Evolutionary conservation across 169 alveolate genomes (phyloP).

Genomic region (Besnoitia besnoiti): DNA sequence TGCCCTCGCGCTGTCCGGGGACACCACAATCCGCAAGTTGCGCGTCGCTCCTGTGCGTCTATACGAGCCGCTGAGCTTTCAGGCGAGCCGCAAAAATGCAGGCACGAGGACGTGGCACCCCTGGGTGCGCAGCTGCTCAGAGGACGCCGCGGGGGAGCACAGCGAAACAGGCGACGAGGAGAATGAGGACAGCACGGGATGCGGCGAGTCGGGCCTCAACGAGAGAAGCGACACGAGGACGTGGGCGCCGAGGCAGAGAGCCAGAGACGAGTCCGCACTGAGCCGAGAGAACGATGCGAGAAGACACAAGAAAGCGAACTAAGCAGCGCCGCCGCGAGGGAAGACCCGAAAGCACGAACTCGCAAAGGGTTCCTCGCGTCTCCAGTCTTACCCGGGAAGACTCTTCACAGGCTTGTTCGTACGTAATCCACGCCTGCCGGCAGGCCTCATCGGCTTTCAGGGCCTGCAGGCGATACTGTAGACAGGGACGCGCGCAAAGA

Average conservation of each 20-base stretch:
- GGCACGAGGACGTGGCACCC: too few relatives aligned
- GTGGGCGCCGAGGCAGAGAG: background rate
- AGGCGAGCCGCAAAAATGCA: background rate
- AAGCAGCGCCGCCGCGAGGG: too few relatives aligned
- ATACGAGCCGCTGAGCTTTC: too few relatives aligned
- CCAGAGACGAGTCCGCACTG: background rate
- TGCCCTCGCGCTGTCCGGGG: too few relatives aligned
- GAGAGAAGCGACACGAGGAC: too few relatives aligned
- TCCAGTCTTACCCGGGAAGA: background rate
- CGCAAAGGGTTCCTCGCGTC: background rate
- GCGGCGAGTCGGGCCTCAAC: too few relatives aligned
- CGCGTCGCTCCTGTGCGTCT: too few relatives aligned
- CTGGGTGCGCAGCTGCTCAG: too few relatives aligned
- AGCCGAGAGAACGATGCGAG: too few relatives aligned
- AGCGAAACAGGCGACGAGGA: background rate
- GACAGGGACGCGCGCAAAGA: background rate
- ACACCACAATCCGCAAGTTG: too few relatives aligned
- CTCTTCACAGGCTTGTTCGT: conserved; percentile 35
- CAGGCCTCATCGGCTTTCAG: background rate
- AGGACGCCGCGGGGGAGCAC: background rate
- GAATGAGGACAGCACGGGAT: background rate
- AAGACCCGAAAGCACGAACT: background rate
- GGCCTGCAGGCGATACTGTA: background rate
- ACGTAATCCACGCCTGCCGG: background rate
- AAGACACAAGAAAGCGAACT: too few relatives aligned